Conservation (phyloP, 1,284 basidiomycete species). For the Trichosporon faecale region DNA sequence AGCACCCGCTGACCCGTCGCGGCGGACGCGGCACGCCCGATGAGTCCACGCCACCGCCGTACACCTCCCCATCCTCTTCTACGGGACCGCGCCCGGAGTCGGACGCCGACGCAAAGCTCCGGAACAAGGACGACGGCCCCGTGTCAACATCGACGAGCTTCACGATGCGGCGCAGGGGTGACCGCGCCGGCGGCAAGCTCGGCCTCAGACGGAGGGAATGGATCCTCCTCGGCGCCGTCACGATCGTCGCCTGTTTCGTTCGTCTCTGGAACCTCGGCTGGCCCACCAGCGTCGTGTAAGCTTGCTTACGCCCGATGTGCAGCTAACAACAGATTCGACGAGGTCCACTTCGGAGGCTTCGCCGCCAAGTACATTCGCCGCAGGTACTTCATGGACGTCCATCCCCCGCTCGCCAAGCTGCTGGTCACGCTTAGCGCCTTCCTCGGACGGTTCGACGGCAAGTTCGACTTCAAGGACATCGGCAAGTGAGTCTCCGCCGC, state of each 20-base stretch:
- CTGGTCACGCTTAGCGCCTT: slow-evolving; percentile 88
- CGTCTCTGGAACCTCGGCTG: slow-evolving; percentile 74
- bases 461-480: slow-evolving; percentile 96
- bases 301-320: slow-evolving; percentile 24
- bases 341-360: slow-evolving; percentile 96
- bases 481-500: slow-evolving; percentile 66
- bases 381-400: slow-evolving; percentile 96
- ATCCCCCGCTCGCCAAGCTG: slow-evolving; percentile 94
- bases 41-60: not conserved
- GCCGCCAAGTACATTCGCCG: slow-evolving; percentile 82
- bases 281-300: slow-evolving; percentile 85
- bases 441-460: slow-evolving; percentile 84
- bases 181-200: slow-evolving; percentile 24
- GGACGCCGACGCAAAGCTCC: slow-evolving; percentile 26
- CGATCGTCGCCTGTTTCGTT: slow-evolving; percentile 63
- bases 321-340: slow-evolving; percentile 71
- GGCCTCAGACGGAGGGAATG: slow-evolving; percentile 43
- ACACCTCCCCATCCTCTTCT: not conserved
- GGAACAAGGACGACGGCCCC: slow-evolving; percentile 16
- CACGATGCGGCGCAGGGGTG: slow-evolving; percentile 16
- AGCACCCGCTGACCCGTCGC: slow-evolving; percentile 12
- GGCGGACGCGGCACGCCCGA: slow-evolving; percentile 3
- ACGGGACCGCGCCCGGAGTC: slow-evolving; percentile 13
- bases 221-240: slow-evolving; percentile 36
- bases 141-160: slow-evolving; percentile 5